Evolutionary conservation across 164 flowering plant genomes (phyloP), one percentile per base, ranked within the genome.

Genomic region (Protea cynaroides): DNA sequence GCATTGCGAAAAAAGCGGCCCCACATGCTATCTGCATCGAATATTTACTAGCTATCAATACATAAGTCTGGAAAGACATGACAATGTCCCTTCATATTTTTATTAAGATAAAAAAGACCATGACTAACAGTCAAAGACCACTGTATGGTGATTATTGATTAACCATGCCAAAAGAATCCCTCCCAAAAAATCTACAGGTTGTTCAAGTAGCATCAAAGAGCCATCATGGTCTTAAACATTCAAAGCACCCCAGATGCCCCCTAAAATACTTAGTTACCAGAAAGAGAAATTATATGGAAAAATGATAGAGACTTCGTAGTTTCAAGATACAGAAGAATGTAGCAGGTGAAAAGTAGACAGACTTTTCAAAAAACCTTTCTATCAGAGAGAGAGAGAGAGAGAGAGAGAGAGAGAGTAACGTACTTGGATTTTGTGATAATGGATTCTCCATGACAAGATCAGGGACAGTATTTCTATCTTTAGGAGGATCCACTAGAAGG

Each of bases 381-480:
- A 15, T 1, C 19, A 49, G 14, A 46, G 13, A 46, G 19, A 50
- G 19, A 61, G 47, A 18, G 0, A 46, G 14, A 47, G 1, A 44
- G 1, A 18, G 17, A 51, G n/a, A n/a, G n/a, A n/a, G n/a, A n/a
- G n/a, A n/a, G 52, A 43, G 15, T 36, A 63, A 40, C 13, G 23
- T 65, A 93, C 98, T 97, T 67, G 98, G 98, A 67, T 85, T 84
- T 71, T 87, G 96, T 18, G 98, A 94, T 17, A 94, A 74, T n/a
- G 98, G 97, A 72, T 94, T 85, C 72, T 94, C 98, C 62, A 94
- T 77, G 52, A 72, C 83, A 62, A 72, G 82, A 77, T 85, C 76
- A 18, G 86, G 86, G 57, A 85, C 82, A 69, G 34, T 82, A 76
- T 71, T 79, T 64, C 79, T 90, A 65, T 82, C 88, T 68, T 90